Conservation (phyloP, 352 stramenopile genomes). For the Nothophytophthora sp. region DNA sequence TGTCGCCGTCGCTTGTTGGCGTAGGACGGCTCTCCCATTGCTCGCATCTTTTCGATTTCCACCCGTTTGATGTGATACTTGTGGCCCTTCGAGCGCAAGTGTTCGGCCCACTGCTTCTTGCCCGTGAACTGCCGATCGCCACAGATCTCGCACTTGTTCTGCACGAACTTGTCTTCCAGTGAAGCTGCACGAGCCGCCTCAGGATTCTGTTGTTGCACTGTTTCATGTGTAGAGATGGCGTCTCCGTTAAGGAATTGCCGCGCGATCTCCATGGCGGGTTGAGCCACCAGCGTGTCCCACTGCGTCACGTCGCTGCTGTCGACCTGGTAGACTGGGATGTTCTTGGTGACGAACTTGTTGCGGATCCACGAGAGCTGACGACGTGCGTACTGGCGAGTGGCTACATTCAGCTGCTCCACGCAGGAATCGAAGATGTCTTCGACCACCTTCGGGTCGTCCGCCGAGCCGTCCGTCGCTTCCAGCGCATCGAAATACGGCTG, state of each 20-base stretch:
- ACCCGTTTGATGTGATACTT: conserved; percentile 79
- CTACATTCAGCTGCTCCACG: conserved; percentile 78
- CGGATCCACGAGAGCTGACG: conserved; percentile 89
- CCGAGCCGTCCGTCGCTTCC: conserved; percentile 27
- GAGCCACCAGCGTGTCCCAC: conserved; percentile 58
- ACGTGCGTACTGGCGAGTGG: conserved; percentile 85
- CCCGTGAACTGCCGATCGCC: conserved; percentile 67
- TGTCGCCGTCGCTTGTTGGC: conserved; percentile 16
- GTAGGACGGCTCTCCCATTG: conserved; percentile 14
- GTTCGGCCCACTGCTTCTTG: conserved; percentile 66
- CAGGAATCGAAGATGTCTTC: conserved; percentile 54
- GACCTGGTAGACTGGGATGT: conserved; percentile 85
- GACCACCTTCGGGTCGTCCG: conserved; percentile 25
- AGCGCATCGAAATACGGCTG: conserved; percentile 76
- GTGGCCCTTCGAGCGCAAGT: conserved; percentile 82
- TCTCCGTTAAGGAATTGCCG: conserved; percentile 45
- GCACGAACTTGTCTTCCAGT: conserved; percentile 60
- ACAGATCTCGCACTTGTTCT: conserved; percentile 64
- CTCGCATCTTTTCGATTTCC: conserved; percentile 48
- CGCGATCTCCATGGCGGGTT: conserved; percentile 68
- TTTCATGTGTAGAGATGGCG: conserved; percentile 31
- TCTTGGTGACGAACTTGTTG: conserved; percentile 84
- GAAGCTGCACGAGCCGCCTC: conserved; percentile 38
- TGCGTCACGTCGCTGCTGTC: conserved; percentile 75
- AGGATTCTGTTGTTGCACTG: conserved; percentile 51